Conservation (phyloP, 2,329 filamentous ascomycete genomes). For the Talaromyces islandicus region DNA sequence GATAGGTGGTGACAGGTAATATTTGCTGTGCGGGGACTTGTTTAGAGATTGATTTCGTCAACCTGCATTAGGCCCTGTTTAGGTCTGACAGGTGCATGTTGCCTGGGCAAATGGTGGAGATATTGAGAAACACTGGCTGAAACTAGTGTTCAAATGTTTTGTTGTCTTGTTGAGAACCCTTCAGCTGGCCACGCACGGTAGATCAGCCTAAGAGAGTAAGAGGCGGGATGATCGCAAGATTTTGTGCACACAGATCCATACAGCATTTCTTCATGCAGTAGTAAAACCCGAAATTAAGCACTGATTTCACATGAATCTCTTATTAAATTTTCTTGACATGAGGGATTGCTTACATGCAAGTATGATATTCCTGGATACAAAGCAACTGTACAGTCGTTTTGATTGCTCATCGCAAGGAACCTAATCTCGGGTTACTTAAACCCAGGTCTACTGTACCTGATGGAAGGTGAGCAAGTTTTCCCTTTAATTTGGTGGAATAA, state of each 20-base stretch:
- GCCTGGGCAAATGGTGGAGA: not conserved
- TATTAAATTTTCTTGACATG: too few species aligned
- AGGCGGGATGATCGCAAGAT: not conserved
- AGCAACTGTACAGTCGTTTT: too few species aligned
- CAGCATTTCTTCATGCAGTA: too few species aligned
- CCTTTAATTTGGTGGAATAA: too few species aligned
- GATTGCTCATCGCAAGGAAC: too few species aligned
- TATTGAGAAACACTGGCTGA: not conserved
- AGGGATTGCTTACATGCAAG: too few species aligned
- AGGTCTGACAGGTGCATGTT: not conserved
- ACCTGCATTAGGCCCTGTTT: not conserved
- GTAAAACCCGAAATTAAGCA: too few species aligned
- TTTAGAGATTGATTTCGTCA: not conserved
- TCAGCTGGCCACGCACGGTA: not conserved
- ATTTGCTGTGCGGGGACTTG: not conserved
- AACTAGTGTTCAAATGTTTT: not conserved
- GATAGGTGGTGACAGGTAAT: not conserved
- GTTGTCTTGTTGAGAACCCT: not conserved
- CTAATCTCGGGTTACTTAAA: too few species aligned
- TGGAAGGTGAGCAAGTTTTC: too few species aligned
- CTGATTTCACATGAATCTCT: too few species aligned
- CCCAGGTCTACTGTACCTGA: too few species aligned
- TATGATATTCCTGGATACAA: too few species aligned
- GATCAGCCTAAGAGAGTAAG: not conserved
- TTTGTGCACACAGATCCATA: not conserved